Conservation (phyloP, 2,329 filamentous ascomycete species). For the Cladophialophora yegresii region DNA sequence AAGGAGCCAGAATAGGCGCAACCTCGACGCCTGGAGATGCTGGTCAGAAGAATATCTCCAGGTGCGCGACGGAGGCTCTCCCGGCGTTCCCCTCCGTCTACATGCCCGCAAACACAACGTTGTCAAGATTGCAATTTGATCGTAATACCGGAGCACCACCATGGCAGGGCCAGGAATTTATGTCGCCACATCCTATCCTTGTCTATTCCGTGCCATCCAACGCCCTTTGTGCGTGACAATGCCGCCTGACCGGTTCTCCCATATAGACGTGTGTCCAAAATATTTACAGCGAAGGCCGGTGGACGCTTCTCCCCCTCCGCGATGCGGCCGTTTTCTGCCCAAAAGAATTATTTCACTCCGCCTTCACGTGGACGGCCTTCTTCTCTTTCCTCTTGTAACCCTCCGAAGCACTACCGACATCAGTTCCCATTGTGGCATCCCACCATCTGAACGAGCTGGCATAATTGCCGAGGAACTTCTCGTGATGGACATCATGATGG, state of each 20-base stretch:
- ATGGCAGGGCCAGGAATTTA: not conserved
- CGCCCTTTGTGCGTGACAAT: slow-evolving; percentile 18
- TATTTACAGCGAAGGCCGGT: slow-evolving; percentile 29
- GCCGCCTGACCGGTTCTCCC: slow-evolving; percentile 6
- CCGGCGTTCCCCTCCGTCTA: not conserved
- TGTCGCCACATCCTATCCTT: slow-evolving; percentile 5
- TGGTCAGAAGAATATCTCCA: not conserved
- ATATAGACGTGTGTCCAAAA: slow-evolving; percentile 15
- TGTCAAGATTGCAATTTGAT: slow-evolving; percentile 7
- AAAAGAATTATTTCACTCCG: slow-evolving; percentile 6
- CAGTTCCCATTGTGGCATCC: slow-evolving; percentile 92
- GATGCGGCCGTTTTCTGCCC: not conserved
- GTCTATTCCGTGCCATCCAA: slow-evolving; percentile 19
- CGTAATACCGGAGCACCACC: not conserved
- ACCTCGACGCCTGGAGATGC: not conserved
- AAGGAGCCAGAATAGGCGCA: not conserved
- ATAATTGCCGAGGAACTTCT: slow-evolving; percentile 98
- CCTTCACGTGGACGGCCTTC: slow-evolving; percentile 20
- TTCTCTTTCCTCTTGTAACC: slow-evolving; percentile 24
- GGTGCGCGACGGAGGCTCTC: not conserved
- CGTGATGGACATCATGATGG: slow-evolving; percentile 96
- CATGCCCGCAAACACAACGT: not conserved
- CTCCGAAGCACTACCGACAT: slow-evolving; percentile 64
- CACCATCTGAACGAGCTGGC: slow-evolving; percentile 98
- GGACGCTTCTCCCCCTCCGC: slow-evolving; percentile 11